These are phyloP conservation scores for Dryas integrifolia DNA, from an alignment of 331 rosid species.

Conservation along the genomic window DNA sequence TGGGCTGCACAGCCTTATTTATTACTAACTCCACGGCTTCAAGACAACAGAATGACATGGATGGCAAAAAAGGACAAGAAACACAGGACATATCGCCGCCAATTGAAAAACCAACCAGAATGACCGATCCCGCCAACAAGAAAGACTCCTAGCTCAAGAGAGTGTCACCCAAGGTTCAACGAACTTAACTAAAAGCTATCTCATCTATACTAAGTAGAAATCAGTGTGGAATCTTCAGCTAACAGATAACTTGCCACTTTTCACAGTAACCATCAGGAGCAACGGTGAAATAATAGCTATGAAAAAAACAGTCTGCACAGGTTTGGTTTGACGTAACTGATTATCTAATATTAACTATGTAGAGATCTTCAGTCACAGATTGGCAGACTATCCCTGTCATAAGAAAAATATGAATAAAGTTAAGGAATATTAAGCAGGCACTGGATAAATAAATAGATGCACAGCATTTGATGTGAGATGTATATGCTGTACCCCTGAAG, in stretches of 20 bases:
- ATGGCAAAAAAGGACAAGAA: conserved; percentile 41
- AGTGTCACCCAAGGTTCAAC: conserved; percentile 37
- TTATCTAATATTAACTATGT: conserved; percentile 44
- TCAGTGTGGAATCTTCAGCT: conserved; percentile 43
- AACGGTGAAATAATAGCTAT: conserved; percentile 33
- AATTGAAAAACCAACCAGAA: conserved; percentile 35
- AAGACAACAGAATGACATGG: conserved; percentile 35
- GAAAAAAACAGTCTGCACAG: conserved; percentile 42
- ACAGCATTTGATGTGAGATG: neutral
- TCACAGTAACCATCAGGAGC: conserved; percentile 52
- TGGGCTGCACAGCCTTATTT: conserved; percentile 72
- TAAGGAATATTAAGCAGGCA: neutral
- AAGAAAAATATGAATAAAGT: conserved; percentile 5
- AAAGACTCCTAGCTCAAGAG: conserved; percentile 32
- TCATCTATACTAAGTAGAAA: conserved; percentile 44
- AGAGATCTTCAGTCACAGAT: conserved; percentile 52
- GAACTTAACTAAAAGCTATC: conserved; percentile 41
- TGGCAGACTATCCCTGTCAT: conserved; percentile 56
- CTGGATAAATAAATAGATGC: neutral
- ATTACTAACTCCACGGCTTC: conserved; percentile 43
- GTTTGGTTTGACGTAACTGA: conserved; percentile 43
- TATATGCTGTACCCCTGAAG: conserved; percentile 54
- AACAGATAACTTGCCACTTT: conserved; percentile 31
- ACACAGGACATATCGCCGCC: conserved; percentile 59
- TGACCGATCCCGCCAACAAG: conserved; percentile 37